Base-by-base conservation (phyloP, 2,329 filamentous ascomycete genomes). In the Ophiostoma perfectum region DNA sequence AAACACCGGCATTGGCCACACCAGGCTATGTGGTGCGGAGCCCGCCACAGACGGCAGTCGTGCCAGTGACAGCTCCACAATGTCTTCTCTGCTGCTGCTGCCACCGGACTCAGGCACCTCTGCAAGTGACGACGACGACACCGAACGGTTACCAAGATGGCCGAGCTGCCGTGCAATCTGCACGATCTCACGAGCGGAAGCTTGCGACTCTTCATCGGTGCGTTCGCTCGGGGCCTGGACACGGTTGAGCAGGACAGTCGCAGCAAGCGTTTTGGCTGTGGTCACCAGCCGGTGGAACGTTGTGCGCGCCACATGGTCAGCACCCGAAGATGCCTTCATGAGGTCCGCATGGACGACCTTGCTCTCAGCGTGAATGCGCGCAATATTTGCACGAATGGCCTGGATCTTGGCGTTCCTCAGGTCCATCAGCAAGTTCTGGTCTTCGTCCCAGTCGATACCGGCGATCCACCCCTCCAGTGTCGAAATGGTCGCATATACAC, bases 1-100 rank as follows among this genome's bases (percentile, higher is more conserved):
- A 45, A 73, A 73, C 12, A 74, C 52, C 9, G 72, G 70, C 62
- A 73, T 67, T 16, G 71, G 71, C 73, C 72, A 73, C 3, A 73
- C 63, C 5, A 70, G 66, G 66, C 66, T 67, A 18, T 66, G 67
- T 11, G 70, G 70, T 16, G 58, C 58, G 27, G 58, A 41, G 58
- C 58, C 58, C 36, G 58, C 36, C 58, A 62, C 49, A 9, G 49
- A 55, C 9, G 49, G 12, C 39, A 62, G 52, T 41, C 44, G 7
- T 60, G 62, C 63, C 44, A 64, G 5, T 14, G 64, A 36, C 4
- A 2, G 41, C 14, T 47, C 64, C 8, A 41, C 18, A 11, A 55
- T 9, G 4, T 18, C n/a, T 4, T 9, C 5, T 55, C 8, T 4
- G 49, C n/a, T 14, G 11, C 49, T 12, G 27, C 14, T 9, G 9